Evolutionary conservation across 2,329 filamentous ascomycete species (phyloP), one percentile per base, ranked within the genome.

Genomic region (Trichophyton equinum): DNA sequence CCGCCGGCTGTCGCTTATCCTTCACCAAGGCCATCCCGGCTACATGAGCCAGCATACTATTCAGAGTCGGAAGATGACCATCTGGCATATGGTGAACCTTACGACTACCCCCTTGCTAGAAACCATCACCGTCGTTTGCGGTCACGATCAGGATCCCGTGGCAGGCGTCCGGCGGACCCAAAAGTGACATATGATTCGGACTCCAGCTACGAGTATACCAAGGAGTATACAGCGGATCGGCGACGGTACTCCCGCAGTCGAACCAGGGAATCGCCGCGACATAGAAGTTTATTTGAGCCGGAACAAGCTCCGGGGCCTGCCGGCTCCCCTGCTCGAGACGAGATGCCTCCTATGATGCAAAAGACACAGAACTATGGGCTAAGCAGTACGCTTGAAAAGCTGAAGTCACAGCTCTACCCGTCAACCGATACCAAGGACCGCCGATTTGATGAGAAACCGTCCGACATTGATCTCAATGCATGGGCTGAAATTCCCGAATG

Each of bases 401-500:
- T 55, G 7, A 55, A 55, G 33, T 55, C 51, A n/a, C 51, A 55
- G 51, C 30, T 55, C 15, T 55, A 55, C n/a, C 51, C 51, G 2
- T 55, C 51, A 11, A 38, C 27, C 18, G 33, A 38, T 27, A 9
- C 27, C 3, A 27, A 55, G 11, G n/a, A 7, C 51, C 51, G 33
- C 51, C 20, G n/a, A 0, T 20, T 18, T 15, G 33, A 57, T 7
- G 11, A 57, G 15, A 40, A 57, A 8, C 4, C 18, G 6, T 33
- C 55, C 3, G 22, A 49, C 2, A 59, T 59, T 27, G 57, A 59
- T 42, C 57, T 59, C 30, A 30, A 64, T 7, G 70, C 73, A 49
- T 76, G 74, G 74, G 71, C 71, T 20, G 65, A 73, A 20, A 67
- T 76, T 9, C 73, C 74, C 2, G 73, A 73, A 58, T 73, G 72